These are phyloP conservation scores for Auriscalpium microsporum DNA, from an alignment of 768 basidiomycete genomes.

Conservation along the genomic window DNA sequence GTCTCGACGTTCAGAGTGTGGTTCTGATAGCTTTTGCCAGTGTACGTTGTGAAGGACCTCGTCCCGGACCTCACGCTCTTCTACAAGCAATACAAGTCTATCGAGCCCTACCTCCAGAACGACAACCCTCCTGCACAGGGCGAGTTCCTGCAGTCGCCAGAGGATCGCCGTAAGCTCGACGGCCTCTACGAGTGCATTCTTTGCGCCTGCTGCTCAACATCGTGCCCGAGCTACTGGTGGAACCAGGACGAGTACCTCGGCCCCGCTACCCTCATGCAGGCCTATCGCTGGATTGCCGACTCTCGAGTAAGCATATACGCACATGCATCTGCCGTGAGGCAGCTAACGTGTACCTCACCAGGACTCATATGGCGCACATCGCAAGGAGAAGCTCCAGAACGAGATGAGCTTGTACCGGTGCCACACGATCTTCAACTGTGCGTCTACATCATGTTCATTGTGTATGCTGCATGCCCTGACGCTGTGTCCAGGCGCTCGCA, in stretches of 20 bases:
- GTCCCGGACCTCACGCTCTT: constrained; percentile 86
- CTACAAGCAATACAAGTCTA: constrained; percentile 99
- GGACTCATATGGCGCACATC: constrained; percentile 70
- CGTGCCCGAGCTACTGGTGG: constrained; percentile 99
- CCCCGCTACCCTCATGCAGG: constrained; percentile 93
- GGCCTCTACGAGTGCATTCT: constrained; percentile 95
- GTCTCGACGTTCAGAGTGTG: not conserved
- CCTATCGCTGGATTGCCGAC: constrained; percentile 97
- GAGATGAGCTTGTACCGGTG: constrained; percentile 94
- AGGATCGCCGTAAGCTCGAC: constrained; percentile 90
- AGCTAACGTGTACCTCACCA: constrained; percentile 20
- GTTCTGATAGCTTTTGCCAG: constrained; percentile 29
- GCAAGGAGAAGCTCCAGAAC: constrained; percentile 92
- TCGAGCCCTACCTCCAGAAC: constrained; percentile 93
- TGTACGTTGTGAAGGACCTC: constrained; percentile 99
- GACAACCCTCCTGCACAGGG: constrained; percentile 78
- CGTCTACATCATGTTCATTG: constrained; percentile 18
- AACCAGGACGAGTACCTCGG: constrained; percentile 98
- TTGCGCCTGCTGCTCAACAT: constrained; percentile 95
- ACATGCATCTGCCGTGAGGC: not conserved
- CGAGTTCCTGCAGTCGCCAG: constrained; percentile 84
- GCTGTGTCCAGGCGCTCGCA: constrained; percentile 55
- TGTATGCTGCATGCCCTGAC: not conserved
- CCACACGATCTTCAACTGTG: constrained; percentile 98
- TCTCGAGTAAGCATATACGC: constrained; percentile 55